Conservation (phyloP, 176 grass and related monocot genomes). For the Rhipidocladum racemiflorum region DNA sequence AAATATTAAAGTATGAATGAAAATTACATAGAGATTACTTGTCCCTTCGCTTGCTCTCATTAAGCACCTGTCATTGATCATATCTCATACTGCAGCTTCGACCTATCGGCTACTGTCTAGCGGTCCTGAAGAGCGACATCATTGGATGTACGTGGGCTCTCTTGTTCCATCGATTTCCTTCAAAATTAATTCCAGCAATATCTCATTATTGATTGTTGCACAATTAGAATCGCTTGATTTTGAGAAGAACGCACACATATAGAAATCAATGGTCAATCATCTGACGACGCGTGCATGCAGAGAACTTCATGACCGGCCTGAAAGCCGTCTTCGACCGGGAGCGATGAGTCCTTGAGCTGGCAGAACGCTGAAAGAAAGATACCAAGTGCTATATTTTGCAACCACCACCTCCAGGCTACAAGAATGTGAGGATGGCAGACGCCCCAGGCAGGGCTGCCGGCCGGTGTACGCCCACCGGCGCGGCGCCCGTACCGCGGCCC, state of each 20-base stretch:
- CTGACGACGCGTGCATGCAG: constrained; percentile 18
- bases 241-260: too few relatives aligned
- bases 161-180: background rate
- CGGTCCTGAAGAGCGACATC: constrained; percentile 24
- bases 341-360: constrained; percentile 54
- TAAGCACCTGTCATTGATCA: too few relatives aligned
- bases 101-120: constrained; percentile 38
- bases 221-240: background rate
- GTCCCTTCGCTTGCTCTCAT: too few relatives aligned
- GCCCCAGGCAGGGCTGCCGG: too few relatives aligned
- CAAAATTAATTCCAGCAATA: background rate
- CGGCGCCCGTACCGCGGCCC: constrained; percentile 5
- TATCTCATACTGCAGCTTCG: too few relatives aligned
- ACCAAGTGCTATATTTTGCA: too few relatives aligned
- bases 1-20: too few relatives aligned
- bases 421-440: background rate
- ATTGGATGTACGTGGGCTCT: constrained; percentile 42
- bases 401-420: constrained; percentile 28
- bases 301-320: constrained; percentile 71
- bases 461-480: too few relatives aligned
- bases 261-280: background rate
- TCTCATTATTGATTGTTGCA: background rate
- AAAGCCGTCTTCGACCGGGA: constrained; percentile 59
- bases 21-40: too few relatives aligned
- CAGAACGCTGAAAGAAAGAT: background rate